Base-by-base conservation (phyloP, 352 stramenopile genomes). In the Pythium rhizo-oryzae region DNA sequence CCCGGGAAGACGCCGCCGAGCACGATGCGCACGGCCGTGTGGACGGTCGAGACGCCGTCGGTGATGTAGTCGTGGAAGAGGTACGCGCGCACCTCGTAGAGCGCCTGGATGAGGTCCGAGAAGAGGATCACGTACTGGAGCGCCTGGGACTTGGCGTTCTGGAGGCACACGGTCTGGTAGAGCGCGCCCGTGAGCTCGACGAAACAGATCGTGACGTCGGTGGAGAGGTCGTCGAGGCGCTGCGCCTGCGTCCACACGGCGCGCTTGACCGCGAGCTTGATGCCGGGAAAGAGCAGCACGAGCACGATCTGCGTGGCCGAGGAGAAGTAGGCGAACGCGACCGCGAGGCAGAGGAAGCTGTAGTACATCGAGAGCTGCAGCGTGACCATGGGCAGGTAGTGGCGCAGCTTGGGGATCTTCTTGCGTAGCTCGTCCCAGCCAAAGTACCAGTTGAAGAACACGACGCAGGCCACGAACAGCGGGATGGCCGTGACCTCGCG, bases 151-250 rank as follows among this genome's bases (percentile, higher is more conserved):
- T 53, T 46, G 35, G 64, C 41, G 39, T 63, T 60, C 58, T 72
- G 70, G 5, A 80, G 54, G 37, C 73, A 82, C 25, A 76, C 35
- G 6, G 76, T 64, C 28, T 79, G 76, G 55, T 74, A 74, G 55
- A 80, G 57, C 7, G 65, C 61, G 8, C 57, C 65, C 19, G 72
- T 71, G 21, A 81, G 74, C 60, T 81, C 74, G 8, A 79, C 64
- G 13, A 81, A 64, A 59, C 71, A 80, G 6, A 84, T 72, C 21
- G 72, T 79, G 19, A 84, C 72, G 25, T 81, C 74, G n/a, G 77
- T 75, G 30, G 64, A 78, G n/a, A 84, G 46, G 54, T 81, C 77
- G 30, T 59, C 72, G 11, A 84, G 65, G 15, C 67, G 65, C n/a
- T 70, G 63, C 24, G 74, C 72, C 4, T 77, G 53, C 23, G 59